Evolutionary conservation across 768 basidiomycete species (phyloP).

Genomic region (Lactifluus rugatus): DNA sequence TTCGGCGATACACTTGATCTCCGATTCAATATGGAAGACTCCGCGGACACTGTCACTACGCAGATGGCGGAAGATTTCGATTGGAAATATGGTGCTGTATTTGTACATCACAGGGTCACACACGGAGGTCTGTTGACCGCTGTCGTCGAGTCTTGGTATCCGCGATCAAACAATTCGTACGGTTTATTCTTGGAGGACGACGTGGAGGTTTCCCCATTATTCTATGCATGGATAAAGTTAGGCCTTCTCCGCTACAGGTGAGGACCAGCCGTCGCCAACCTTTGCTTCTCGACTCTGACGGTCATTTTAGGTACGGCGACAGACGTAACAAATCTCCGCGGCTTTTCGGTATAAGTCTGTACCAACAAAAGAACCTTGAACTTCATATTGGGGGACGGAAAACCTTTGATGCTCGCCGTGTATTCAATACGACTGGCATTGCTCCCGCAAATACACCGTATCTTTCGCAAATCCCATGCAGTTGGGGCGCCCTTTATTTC

Average conservation of each 20-base stretch:
- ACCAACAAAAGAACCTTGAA: conserved; percentile 78
- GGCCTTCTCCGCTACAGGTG: conserved; percentile 67
- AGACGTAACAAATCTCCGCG: conserved; percentile 31
- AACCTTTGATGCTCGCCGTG: conserved; percentile 52
- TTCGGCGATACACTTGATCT: conserved; percentile 61
- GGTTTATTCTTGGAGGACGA: conserved; percentile 81
- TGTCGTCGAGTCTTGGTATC: conserved; percentile 88
- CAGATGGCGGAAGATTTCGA: conserved; percentile 36
- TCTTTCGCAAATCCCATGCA: conserved; percentile 80
- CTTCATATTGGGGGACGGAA: conserved; percentile 57
- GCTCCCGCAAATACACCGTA: conserved; percentile 51
- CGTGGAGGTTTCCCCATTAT: conserved; percentile 73
- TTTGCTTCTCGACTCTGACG: not conserved
- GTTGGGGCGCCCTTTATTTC: conserved; percentile 89
- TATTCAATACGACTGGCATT: conserved; percentile 41
- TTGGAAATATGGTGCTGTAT: conserved; percentile 54
- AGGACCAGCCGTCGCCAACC: not conserved
- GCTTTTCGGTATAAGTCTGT: conserved; percentile 75
- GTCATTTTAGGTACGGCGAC: conserved; percentile 46
- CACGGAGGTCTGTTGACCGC: conserved; percentile 74
- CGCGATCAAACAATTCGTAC: conserved; percentile 59
- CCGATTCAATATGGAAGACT: conserved; percentile 68
- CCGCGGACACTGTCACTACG: conserved; percentile 54
- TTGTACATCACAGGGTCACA: conserved; percentile 63
- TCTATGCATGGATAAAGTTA: conserved; percentile 83